Conservation (phyloP, 768 basidiomycete species). For the Boletus vermiculosoides region DNA sequence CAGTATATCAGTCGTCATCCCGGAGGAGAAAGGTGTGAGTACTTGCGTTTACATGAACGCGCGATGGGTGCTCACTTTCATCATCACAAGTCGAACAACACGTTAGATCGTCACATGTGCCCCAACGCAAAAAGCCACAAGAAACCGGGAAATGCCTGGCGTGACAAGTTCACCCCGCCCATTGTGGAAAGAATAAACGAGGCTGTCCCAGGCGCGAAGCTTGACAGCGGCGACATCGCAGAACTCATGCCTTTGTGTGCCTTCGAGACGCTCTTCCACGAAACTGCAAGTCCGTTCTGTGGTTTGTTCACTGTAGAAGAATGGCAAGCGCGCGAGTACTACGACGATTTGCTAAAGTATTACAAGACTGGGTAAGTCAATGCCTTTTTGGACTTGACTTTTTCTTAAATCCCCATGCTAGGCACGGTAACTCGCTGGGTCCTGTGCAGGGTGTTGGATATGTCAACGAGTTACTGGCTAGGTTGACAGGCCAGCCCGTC, state of each 20-base stretch:
- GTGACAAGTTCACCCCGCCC: slow-evolving; percentile 48
- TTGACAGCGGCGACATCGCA: slow-evolving; percentile 53
- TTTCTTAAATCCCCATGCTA: slow-evolving; percentile 24
- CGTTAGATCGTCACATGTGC: slow-evolving; percentile 66
- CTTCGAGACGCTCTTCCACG: slow-evolving; percentile 66
- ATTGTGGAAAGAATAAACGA: slow-evolving; percentile 60
- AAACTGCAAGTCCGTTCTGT: slow-evolving; percentile 64
- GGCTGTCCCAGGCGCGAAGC: slow-evolving; percentile 59
- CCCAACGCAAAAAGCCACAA: slow-evolving; percentile 50
- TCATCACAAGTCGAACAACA: slow-evolving; percentile 52
- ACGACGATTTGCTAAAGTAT: slow-evolving; percentile 72
- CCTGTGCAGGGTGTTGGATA: slow-evolving; percentile 84
- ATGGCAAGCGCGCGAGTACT: slow-evolving; percentile 67
- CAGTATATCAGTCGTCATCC: slow-evolving; percentile 52
- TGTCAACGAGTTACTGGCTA: slow-evolving; percentile 81
- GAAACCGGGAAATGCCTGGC: slow-evolving; percentile 52
- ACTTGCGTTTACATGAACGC: not conserved
- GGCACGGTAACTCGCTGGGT: slow-evolving; percentile 68
- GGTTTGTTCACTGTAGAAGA: slow-evolving; percentile 61
- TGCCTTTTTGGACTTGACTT: not conserved
- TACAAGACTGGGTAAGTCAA: slow-evolving; percentile 66
- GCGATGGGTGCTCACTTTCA: not conserved
- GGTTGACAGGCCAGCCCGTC: slow-evolving; percentile 65
- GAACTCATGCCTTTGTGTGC: slow-evolving; percentile 73
- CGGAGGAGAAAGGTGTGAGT: slow-evolving; percentile 44